Evolutionary conservation across 345 rosid species (phyloP).

Genomic region (Hibiscus syriacus): DNA sequence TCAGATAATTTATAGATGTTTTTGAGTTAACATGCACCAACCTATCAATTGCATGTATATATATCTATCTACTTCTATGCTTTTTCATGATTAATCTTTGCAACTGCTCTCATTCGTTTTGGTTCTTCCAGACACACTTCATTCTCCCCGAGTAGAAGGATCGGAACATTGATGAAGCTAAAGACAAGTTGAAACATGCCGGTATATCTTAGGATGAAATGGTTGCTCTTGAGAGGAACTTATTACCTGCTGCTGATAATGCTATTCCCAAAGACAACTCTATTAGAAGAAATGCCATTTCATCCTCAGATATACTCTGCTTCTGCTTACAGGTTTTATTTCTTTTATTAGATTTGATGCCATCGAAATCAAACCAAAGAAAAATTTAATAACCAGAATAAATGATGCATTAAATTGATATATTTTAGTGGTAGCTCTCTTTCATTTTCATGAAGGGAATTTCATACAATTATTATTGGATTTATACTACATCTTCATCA

Average conservation of each 20-base stretch:
- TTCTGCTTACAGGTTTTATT: too few species aligned
- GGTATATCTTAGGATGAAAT: slow-evolving; percentile 86
- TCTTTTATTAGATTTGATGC: too few species aligned
- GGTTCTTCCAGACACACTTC: slow-evolving; percentile 61
- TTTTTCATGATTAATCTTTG: neutral
- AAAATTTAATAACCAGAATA: too few species aligned
- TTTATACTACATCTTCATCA: neutral
- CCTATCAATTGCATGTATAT: too few species aligned
- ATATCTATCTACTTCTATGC: neutral
- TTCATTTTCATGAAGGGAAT: too few species aligned
- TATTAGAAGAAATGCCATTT: too few species aligned
- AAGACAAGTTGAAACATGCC: slow-evolving; percentile 76
- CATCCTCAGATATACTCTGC: too few species aligned
- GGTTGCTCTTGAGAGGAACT: slow-evolving; percentile 83
- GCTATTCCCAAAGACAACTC: slow-evolving; percentile 35
- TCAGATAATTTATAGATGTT: neutral
- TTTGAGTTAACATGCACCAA: too few species aligned
- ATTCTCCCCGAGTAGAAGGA: slow-evolving; percentile 90
- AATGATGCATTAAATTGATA: too few species aligned
- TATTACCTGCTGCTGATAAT: slow-evolving; percentile 43
- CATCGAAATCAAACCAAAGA: too few species aligned
- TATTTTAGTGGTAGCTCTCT: too few species aligned
- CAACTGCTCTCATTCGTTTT: neutral
- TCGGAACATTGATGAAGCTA: slow-evolving; percentile 77
- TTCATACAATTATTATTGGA: neutral